Percentiles rank a stretch among this genome's conserved stretches.
phyloP scores from a whole-genome alignment of 2,329 filamentous ascomycete genomes.

The Lachnellula hyalina region DNA sequence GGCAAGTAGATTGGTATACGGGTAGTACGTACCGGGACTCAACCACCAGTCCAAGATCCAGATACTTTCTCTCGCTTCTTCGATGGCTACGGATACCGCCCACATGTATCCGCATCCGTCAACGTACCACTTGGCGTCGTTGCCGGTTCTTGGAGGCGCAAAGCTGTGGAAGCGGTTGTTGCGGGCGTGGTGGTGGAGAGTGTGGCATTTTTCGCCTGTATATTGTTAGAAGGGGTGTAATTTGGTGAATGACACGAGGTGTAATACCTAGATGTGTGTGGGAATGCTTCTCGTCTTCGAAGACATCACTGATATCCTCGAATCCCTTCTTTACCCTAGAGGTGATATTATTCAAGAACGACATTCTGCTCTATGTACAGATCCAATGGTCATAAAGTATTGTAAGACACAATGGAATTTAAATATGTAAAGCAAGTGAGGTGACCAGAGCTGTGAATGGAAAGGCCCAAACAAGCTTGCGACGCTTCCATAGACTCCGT shows the following conservation, averaged over 20 bases:
- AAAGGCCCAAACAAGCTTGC: background rate
- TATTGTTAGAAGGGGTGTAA: background rate
- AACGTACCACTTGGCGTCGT: conserved; percentile 80
- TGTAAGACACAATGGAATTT: too few species aligned
- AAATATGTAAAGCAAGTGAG: background rate
- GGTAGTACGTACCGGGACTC: conserved; percentile 46
- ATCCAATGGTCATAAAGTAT: too few species aligned
- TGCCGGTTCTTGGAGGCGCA: conserved; percentile 64
- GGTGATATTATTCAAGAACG: conserved; percentile 5
- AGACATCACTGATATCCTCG: conserved; percentile 1
- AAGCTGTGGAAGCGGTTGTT: conserved; percentile 61
- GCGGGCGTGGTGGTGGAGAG: background rate
- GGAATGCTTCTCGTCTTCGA: conserved; percentile 4
- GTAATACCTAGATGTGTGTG: background rate
- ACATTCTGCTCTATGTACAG: background rate
- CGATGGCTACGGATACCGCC: conserved; percentile 74
- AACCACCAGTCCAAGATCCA: conserved; percentile 88
- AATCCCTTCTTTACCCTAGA: conserved; percentile 5
- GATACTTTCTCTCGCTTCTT: conserved; percentile 70
- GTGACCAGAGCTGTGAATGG: background rate
- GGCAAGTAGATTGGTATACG: background rate
- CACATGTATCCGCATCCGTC: conserved; percentile 82
- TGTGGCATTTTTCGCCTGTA: background rate
- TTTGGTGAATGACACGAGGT: background rate
- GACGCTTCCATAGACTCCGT: background rate